Evolutionary conservation across 2,329 filamentous ascomycete genomes (phyloP), one percentile per base, ranked within the genome.

Genomic region (Penicillium sp.): DNA sequence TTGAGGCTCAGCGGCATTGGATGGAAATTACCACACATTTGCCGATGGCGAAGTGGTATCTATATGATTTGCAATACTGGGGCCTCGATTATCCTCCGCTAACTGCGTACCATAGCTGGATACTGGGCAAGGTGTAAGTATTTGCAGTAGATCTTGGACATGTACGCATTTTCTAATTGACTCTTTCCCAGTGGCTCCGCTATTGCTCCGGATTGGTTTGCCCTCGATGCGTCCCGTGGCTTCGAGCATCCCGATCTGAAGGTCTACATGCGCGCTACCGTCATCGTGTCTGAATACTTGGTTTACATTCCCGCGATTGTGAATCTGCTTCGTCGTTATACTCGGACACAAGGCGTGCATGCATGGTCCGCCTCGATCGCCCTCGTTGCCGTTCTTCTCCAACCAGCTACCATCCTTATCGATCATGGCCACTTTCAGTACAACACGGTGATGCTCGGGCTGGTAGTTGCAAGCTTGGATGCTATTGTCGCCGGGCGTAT

Each of bases 381-480:
- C 0, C 76, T 98, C 16, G 83, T 85, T 9, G 92, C 89, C 1
- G 82, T 98, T 43, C 72, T 98, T 17, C 84, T 98, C 79, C 92
- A 96, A 60, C 92, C 92, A 1, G 80, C 80, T 3, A 86, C 82
- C 1, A 88, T 96, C 25, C 77, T 98, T 17, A 84, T 98, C 52
- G 92, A 98, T 60, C 90, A 98, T 59, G 85, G 90, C 5, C 92
- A 84, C 55, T 98, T 98, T 61, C 92, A 98, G 67, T 98, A 95
- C 67, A 98, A 98, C 62, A 94, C 89, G 0, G 89, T 98, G 34
- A 98, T 98, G 92, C 79, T 98, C 11, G 92, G 93, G 2, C 78
- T 96, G 32, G 80, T 92, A 7, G 71, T 93, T 18, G 87, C 87
- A 0, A 86, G 83, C 54, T 80, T 95, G 69, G 92, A 90, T 28